Base-by-base conservation (phyloP, 306 rosid genomes). In the Abrus pulchellus region DNA sequence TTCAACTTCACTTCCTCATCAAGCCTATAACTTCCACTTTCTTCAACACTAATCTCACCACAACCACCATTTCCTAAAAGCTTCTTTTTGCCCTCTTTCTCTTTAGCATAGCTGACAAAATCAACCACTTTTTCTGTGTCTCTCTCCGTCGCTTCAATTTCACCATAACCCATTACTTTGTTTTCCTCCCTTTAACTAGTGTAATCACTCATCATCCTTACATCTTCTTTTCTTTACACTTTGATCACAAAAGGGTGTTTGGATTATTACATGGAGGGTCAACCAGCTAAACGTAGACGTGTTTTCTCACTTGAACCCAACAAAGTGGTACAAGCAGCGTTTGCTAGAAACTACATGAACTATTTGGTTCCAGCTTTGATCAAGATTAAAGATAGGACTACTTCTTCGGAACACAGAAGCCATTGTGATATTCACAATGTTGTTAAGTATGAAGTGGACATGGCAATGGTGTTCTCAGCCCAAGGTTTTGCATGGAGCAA, bases 391-490 rank as follows among this genome's bases (percentile, higher is more conserved):
- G 77, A 28, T 6, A 71, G 36, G 43, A 53, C 36, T 33, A 61
- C 1, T 59, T 41, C 56, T 36, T 7, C 57, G 11, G 59, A 76
- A 13, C 52, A 63, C 8, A 74, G 11, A 4, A 68, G 6, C 11
- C 6, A 33, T 33, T 54, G 49, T 55, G 85, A 86, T 48, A 3
- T 87, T 2, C 62, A 73, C 40, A 81, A 82, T 44, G 45, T 50
- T 30, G 79, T 92, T 8, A 89, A 82, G 81, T 72, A 85, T 70
- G 92, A 92, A 83, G 97, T 87, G 69, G 90, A 90, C 81, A 89
- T 83, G 97, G 97, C 97, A 33, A 72, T 92, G 90, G 97, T 83
- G 30, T 28, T 76, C 38, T 90, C 95, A 27, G 89, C 94, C 0
- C 84, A 81, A 20, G 80, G 86, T 27, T 89, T 78, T 84, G 87